Evolutionary conservation across 2,329 filamentous ascomycete species (phyloP), one percentile per base, ranked within the genome.

Genomic region (Aspergillus sp.): DNA sequence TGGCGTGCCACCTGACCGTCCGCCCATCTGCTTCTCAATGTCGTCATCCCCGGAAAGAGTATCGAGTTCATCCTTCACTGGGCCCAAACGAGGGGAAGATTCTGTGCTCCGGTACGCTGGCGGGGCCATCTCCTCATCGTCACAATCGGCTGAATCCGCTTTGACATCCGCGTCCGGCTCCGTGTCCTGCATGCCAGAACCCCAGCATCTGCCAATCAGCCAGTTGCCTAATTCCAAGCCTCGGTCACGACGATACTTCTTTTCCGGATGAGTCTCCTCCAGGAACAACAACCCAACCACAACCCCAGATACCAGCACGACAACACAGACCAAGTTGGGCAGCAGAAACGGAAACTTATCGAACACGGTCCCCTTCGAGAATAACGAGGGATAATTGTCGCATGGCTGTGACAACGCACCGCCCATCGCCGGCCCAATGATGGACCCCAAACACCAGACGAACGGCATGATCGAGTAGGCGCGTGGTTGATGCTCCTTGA

Each of bases 381-480:
- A 98, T 34, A 91, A 66, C 53, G 76, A 77, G 12, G 93, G 92
- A 70, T 95, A 95, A 72, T 85, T 92, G 62, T 87, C 82, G 68
- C 91, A 95, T 18, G 95, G 95, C 67, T 91, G 85, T 50, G 95
- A 93, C 50, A 99, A 83, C 57, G 91, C 86, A 67, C 95, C 95
- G 69, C 95, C 95, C 70, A 98, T 89, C 71, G 90, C 89, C 48
- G 93, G 93, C 34, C 95, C 95, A 65, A 97, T 82, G 67, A 98
- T 96, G 26, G 93, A 96, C 81, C 95, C 95, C 69, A 99, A 83
- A 71, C 93, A 97, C 95, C 95, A 99, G 24, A 98, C 91, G 72
- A 96, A 91, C 6, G 95, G 95, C 92, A 99, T 97, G 65, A 98
- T 93, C 12, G 93, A 91, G 77, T 96, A 99, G 49, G 93, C 95